Evolutionary conservation across 805 yeast species (phyloP).

Genomic region (Kuraishia ogatae): DNA sequence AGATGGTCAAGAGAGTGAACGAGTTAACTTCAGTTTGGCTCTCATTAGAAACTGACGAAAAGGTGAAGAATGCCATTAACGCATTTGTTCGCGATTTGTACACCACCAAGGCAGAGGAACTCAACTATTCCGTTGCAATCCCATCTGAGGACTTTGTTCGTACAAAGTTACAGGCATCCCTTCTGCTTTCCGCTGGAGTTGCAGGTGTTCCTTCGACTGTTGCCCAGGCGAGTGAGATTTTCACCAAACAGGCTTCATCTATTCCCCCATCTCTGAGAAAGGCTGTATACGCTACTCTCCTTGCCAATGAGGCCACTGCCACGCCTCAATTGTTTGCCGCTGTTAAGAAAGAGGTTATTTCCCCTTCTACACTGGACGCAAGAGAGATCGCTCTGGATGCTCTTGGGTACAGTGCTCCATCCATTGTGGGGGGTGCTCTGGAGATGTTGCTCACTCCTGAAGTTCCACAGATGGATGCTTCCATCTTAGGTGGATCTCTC

Average conservation of each 20-base stretch:
- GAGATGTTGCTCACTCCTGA: slow-evolving; percentile 30
- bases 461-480: slow-evolving; percentile 52
- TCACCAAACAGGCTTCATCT: not conserved
- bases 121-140: slow-evolving; percentile 9
- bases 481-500: slow-evolving; percentile 38
- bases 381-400: slow-evolving; percentile 51
- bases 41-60: slow-evolving; percentile 21
- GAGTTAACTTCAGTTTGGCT: slow-evolving; percentile 25
- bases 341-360: slow-evolving; percentile 35
- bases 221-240: not conserved
- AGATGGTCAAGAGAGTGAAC: slow-evolving; percentile 32
- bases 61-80: slow-evolving; percentile 18
- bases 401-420: slow-evolving; percentile 33
- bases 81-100: slow-evolving; percentile 25
- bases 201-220: slow-evolving; percentile 29
- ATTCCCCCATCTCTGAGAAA: slow-evolving; percentile 18
- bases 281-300: slow-evolving; percentile 34
- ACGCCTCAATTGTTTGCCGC: slow-evolving; percentile 22
- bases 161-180: slow-evolving; percentile 26
- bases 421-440: slow-evolving; percentile 29
- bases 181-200: slow-evolving; percentile 32
- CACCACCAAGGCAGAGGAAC: slow-evolving; percentile 21
- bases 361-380: slow-evolving; percentile 48
- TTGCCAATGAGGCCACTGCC: slow-evolving; percentile 25
- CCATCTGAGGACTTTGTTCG: slow-evolving; percentile 20